These are phyloP conservation scores for Chaetomium sp. DNA, from an alignment of 2,329 filamentous ascomycete species.

Conservation along the genomic window DNA sequence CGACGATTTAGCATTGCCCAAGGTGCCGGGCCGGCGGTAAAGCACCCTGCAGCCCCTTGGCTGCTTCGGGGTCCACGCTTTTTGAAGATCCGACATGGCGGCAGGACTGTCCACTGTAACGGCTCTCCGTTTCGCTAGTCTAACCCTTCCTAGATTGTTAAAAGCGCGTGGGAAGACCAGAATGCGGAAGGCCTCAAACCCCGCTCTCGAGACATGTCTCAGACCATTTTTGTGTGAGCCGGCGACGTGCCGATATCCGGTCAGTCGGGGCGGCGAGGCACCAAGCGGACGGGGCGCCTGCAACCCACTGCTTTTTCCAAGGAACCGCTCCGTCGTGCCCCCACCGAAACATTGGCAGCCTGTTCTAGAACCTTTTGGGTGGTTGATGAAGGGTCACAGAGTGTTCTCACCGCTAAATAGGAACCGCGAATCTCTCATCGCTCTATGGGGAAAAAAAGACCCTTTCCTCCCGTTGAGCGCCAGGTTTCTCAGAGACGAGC, in stretches of 20 bases:
- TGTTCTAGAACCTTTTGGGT: not conserved
- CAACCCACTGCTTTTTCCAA: conserved; percentile 10
- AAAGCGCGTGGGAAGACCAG: not conserved
- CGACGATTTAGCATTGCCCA: conserved; percentile 16
- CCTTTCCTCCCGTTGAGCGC: not conserved
- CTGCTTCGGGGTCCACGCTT: not conserved
- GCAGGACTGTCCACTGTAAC: not conserved
- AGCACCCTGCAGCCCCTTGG: conserved; percentile 4
- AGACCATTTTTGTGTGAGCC: conserved; percentile 3
- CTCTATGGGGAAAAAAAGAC: not conserved
- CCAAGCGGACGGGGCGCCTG: conserved; percentile 7
- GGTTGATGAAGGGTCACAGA: not conserved
- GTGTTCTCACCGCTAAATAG: not conserved
- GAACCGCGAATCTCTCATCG: not conserved
- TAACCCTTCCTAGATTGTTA: not conserved
- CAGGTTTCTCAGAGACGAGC: not conserved
- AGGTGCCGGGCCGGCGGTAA: conserved; percentile 13
- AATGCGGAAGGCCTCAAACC: not conserved
- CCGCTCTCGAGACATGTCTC: conserved; percentile 1
- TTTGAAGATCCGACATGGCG: conserved; percentile 2
- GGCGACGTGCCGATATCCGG: conserved; percentile 31
- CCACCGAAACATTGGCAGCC: conserved; percentile 4
- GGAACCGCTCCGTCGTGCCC: conserved; percentile 1
- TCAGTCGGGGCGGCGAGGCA: conserved; percentile 17
- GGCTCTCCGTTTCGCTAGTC: conserved; percentile 12